These are phyloP conservation scores for Paramyrothecium roridum DNA, from an alignment of 2,329 filamentous ascomycete species.

Conservation along the genomic window DNA sequence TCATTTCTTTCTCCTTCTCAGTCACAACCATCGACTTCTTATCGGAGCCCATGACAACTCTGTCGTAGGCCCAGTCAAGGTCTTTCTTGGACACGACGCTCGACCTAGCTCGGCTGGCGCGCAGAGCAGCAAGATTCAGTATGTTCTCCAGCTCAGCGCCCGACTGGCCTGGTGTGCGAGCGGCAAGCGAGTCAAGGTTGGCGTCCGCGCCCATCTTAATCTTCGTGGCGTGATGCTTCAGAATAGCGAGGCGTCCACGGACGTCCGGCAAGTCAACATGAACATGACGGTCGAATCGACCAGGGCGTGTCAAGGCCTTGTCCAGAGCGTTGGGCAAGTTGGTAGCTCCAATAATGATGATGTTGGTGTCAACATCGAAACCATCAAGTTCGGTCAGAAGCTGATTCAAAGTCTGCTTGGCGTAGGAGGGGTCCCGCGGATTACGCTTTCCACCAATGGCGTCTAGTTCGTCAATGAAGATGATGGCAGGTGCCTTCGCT, in stretches of 20 bases:
- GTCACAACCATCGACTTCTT: conserved; percentile 85
- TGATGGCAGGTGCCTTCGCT: conserved; percentile 82
- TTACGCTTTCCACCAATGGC: conserved; percentile 94
- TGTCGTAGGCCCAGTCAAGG: conserved; percentile 97
- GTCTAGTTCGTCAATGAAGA: conserved; percentile 93
- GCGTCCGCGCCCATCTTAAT: conserved; percentile 79
- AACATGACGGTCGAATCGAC: conserved; percentile 93
- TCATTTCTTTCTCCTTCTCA: conserved; percentile 90
- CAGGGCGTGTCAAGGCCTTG: conserved; percentile 89
- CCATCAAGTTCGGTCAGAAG: conserved; percentile 95
- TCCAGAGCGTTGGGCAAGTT: conserved; percentile 95
- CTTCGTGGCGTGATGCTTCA: conserved; percentile 91
- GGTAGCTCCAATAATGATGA: conserved; percentile 94
- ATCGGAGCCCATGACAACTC: conserved; percentile 96
- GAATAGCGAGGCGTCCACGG: conserved; percentile 84
- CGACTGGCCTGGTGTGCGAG: conserved; percentile 86
- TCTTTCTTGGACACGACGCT: conserved; percentile 72
- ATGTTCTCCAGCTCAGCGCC: conserved; percentile 96
- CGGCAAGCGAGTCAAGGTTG: conserved; percentile 78
- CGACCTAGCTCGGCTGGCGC: conserved; percentile 84
- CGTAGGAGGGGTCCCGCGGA: conserved; percentile 87
- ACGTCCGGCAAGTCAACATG: conserved; percentile 88
- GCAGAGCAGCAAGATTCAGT: conserved; percentile 92
- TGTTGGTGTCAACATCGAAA: conserved; percentile 89
- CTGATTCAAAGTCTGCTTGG: conserved; percentile 97